Percentiles rank a stretch among this genome's conserved stretches.
These are phyloP conservation scores for Chalciporus sphaerocephalus DNA, from an alignment of 768 basidiomycete genomes.

Conservation along the genomic window DNA sequence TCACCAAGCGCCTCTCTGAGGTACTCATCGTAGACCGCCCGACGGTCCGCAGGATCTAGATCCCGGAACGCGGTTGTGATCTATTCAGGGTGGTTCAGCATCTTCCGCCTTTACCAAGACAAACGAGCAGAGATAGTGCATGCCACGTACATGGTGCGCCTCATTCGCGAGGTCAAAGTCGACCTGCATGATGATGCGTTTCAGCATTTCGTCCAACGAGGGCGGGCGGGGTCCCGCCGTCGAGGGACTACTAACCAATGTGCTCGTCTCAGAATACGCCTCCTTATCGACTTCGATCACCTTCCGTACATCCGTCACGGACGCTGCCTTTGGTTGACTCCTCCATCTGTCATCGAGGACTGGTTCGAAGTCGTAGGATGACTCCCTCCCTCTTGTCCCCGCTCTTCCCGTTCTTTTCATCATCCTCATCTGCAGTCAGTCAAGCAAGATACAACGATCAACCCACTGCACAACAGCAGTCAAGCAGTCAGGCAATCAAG, in stretches of 20 bases:
- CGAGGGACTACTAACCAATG: constrained; percentile 8
- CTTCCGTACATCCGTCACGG: background rate
- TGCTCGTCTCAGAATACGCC: constrained; percentile 12
- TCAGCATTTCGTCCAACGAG: background rate
- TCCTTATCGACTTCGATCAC: background rate
- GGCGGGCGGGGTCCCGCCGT: too few species aligned
- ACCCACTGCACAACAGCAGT: too few species aligned
- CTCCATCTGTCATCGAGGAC: background rate
- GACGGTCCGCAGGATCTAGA: constrained; percentile 1
- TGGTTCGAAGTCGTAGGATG: background rate
- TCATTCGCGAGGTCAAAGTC: background rate
- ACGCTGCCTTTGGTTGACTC: background rate
- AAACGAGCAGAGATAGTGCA: background rate
- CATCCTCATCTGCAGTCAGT: too few species aligned
- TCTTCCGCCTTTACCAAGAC: background rate
- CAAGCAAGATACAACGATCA: too few species aligned
- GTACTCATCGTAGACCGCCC: constrained; percentile 11
- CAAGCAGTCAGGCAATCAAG: too few species aligned
- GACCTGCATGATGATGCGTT: constrained; percentile 1
- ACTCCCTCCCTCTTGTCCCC: background rate
- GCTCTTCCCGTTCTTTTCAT: background rate
- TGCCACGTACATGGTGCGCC: background rate
- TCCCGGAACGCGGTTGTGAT: constrained; percentile 14
- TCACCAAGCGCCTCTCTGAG: background rate
- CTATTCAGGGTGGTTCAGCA: constrained; percentile 1